A percentile compares a stretch with the other conserved stretches of the same genome.
Evolutionary conservation across 2,329 filamentous ascomycete genomes (phyloP).

Genomic region (Microdochium trichocladiopsis): DNA sequence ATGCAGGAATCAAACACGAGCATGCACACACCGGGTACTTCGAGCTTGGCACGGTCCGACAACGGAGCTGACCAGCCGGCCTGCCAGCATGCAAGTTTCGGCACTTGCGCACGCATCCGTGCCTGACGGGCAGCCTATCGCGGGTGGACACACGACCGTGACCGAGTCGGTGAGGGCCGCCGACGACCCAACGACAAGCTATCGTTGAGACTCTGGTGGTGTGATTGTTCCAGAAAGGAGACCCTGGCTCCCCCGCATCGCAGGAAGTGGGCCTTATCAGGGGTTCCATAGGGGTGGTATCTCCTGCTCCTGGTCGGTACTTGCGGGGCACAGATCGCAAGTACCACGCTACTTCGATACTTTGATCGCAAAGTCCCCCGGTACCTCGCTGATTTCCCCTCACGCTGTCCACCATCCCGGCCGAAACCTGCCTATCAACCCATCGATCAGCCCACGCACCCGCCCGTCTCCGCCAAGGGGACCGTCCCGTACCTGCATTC

Average conservation of each 20-base stretch:
- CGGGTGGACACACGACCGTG: neutral
- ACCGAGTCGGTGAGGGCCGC: neutral
- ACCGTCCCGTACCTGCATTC: neutral
- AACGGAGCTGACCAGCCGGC: neutral
- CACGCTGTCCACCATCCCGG: neutral
- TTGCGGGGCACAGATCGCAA: neutral
- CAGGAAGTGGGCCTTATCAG: neutral
- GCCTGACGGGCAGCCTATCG: neutral
- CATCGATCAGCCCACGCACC: neutral
- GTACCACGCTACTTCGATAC: neutral
- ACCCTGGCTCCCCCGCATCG: neutral
- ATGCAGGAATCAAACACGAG: neutral
- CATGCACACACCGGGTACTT: neutral
- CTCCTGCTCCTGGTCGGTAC: neutral
- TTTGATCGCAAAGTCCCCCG: neutral
- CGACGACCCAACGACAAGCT: too few relatives aligned
- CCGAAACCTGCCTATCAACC: neutral
- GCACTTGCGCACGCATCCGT: neutral
- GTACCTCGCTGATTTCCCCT: neutral
- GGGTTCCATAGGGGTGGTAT: too few relatives aligned
- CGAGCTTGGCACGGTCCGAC: neutral
- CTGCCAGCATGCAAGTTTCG: neutral
- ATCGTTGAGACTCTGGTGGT: neutral
- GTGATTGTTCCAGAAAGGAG: neutral
- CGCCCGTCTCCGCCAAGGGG: neutral